Base-by-base conservation (phyloP, 73 alveolate species). In the Paramecium tetraurelia region DNA sequence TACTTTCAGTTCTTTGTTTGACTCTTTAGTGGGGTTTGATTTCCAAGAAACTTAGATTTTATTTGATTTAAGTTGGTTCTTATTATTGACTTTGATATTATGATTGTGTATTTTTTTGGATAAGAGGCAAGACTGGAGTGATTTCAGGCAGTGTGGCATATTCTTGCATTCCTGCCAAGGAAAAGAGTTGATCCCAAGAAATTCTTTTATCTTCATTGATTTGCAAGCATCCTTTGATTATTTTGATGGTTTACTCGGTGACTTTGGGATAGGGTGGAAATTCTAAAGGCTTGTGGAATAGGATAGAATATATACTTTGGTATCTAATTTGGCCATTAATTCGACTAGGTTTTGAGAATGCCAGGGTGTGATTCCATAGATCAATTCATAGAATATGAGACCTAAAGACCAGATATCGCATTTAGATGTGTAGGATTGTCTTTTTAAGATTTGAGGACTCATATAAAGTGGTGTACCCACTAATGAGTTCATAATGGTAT, bases 351-450 rank as follows among this genome's bases (percentile, higher is more conserved):
- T 72, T 36, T 72, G 35, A 35, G 86, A 72, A 72, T 72, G 86
- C 94, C 94, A 92, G 38, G 95, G 95, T 20, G 93, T 83, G 41
- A 83, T 18, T 16, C 95, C 95, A 59, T 86, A 58, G 35, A 92
- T 71, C 7, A 92, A 58, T 89, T 92, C 93, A 63, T 85, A 92
- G 12, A 89, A 71, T 38, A 92, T 88, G 16, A 92, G 33, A 7
- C 95, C 95, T 14, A 92, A 31, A 4, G 92, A 71, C 95, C 95
- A 92, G 18, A 72, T 72, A 20, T 92, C 95, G 22, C 93, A 80
- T 59, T 80, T 85, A 24, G 92, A 59, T 33, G 93, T 89, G 31
- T 85, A 86, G 36, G 58, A 83, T 59, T 88, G 43, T 70, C 93
- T 87, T 59, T 80, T 71, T 14, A 92, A 31, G 12, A 86, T 89